Base-by-base conservation (phyloP, 2,329 filamentous ascomycete species). In the Furcasterigmium furcatum region DNA sequence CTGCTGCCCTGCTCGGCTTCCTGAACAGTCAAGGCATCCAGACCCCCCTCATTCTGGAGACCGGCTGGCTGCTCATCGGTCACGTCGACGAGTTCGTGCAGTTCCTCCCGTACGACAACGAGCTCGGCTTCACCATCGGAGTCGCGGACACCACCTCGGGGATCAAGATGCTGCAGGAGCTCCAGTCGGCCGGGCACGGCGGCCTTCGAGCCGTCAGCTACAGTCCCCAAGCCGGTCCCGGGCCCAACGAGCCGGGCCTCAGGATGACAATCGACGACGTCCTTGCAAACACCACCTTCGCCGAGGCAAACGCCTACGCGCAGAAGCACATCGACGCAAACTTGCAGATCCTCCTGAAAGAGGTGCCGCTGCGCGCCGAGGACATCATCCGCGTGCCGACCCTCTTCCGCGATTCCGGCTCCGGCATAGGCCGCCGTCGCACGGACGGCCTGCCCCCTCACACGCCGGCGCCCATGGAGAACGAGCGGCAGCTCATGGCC, bases 71-170 rank as follows among this genome's bases (percentile, higher is more conserved):
- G 2, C 43, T 38, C 1, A 50, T 61, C 4, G 61, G 62, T 0
- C 63, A 67, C 40, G 58, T 66, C 9, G 60, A 66, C 32, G 60
- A 66, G 43, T 57, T 65, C n/a, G 50, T 66, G 2, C 61, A 64
- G 42, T 63, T 64, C 44, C 30, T 65, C 2, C 60, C 61, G 1
- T 51, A 46, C 13, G 39, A 48, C 29, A 45, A 46, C 1, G 25
- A 44, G 4, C 38, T 51, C n/a, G 54, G 55, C 4, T 60, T 54
- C 49, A 54, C 52, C 7, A 50, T 59, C 35, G 45, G 49, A 12
- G 48, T 59, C 20, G 52, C 53, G 3, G 55, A 59, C 41, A 52
- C 57, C 0, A 21, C 20, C 4, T 47, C 51, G 0, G 62, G 55
- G 0, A 41, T 67, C 4, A 30, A 56, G 2, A 45, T 64, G 7